Conservation (phyloP, 805 yeast species). For the Saccharomycopsis fermentans region DNA sequence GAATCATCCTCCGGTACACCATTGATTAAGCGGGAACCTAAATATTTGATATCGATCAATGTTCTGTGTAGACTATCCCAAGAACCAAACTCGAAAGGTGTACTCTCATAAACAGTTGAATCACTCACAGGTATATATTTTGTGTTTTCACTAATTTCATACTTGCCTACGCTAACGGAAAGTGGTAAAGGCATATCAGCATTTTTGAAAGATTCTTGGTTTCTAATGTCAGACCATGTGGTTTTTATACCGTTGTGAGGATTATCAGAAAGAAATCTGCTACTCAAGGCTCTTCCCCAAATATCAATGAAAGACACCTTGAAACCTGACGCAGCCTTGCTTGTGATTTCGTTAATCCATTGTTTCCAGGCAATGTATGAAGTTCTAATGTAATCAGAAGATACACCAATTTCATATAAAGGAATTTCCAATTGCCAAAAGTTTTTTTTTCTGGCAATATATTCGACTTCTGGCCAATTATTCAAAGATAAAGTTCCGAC, state of each 20-base stretch:
- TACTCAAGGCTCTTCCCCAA: slow-evolving; percentile 70
- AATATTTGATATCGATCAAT: slow-evolving; percentile 55
- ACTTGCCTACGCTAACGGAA: slow-evolving; percentile 51
- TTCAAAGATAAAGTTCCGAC: slow-evolving; percentile 59
- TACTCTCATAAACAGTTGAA: slow-evolving; percentile 38
- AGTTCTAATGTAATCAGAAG: slow-evolving; percentile 46
- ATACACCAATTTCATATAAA: slow-evolving; percentile 57
- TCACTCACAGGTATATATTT: slow-evolving; percentile 20
- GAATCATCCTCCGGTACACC: slow-evolving; percentile 42
- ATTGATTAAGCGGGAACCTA: slow-evolving; percentile 53
- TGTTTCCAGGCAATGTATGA: slow-evolving; percentile 22
- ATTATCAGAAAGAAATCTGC: slow-evolving; percentile 46
- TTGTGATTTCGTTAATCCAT: slow-evolving; percentile 35
- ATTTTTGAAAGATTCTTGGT: slow-evolving; percentile 46
- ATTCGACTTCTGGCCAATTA: slow-evolving; percentile 63
- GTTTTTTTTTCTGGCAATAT: slow-evolving; percentile 32
- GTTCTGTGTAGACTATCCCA: slow-evolving; percentile 72
- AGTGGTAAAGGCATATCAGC: slow-evolving; percentile 68
- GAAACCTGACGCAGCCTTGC: slow-evolving; percentile 54
- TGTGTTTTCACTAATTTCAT: slow-evolving; percentile 29
- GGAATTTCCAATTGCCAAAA: slow-evolving; percentile 26
- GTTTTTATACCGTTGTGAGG: slow-evolving; percentile 27
- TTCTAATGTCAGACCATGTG: slow-evolving; percentile 47
- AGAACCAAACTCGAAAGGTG: slow-evolving; percentile 71
- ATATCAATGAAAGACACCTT: slow-evolving; percentile 56